Evolutionary conservation across 2,329 filamentous ascomycete genomes (phyloP).

Genomic region (Ascosphaera pollenicola): DNA sequence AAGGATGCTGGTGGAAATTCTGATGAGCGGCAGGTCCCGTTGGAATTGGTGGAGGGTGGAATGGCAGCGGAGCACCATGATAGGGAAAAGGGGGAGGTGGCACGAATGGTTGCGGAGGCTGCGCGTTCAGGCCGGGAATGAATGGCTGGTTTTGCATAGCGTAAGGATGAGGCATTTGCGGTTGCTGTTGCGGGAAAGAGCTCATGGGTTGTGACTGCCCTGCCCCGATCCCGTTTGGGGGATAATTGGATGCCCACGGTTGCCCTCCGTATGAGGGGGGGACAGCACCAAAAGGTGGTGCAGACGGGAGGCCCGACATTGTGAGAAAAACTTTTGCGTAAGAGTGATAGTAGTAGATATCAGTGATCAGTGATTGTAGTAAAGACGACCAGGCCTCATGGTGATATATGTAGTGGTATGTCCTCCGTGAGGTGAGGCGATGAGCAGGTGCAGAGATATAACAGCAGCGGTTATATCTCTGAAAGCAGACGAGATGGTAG

Average conservation of each 20-base stretch:
- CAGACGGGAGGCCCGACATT: not conserved
- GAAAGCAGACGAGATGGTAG: too few relatives aligned
- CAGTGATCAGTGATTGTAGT: too few relatives aligned
- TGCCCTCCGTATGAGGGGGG: not conserved
- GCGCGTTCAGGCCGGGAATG: not conserved
- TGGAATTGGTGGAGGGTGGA: not conserved
- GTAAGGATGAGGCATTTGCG: not conserved
- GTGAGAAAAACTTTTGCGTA: not conserved
- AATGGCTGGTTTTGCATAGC: not conserved
- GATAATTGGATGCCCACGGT: not conserved
- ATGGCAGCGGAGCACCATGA: not conserved
- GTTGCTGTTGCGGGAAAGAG: not conserved
- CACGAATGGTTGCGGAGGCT: not conserved
- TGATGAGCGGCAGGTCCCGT: not conserved
- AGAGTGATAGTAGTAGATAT: too few relatives aligned
- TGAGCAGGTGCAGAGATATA: too few relatives aligned
- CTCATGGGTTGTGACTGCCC: not conserved
- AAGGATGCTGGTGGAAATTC: slow-evolving; percentile 1
- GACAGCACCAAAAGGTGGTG: not conserved
- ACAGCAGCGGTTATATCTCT: too few relatives aligned
- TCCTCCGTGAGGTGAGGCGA: too few relatives aligned
- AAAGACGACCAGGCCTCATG: too few relatives aligned
- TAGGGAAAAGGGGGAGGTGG: not conserved
- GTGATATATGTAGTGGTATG: too few relatives aligned
- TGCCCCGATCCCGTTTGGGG: not conserved